phyloP scores from a whole-genome alignment of 106 monocot genomes.

The Acanthochlamys bracteata region DNA sequence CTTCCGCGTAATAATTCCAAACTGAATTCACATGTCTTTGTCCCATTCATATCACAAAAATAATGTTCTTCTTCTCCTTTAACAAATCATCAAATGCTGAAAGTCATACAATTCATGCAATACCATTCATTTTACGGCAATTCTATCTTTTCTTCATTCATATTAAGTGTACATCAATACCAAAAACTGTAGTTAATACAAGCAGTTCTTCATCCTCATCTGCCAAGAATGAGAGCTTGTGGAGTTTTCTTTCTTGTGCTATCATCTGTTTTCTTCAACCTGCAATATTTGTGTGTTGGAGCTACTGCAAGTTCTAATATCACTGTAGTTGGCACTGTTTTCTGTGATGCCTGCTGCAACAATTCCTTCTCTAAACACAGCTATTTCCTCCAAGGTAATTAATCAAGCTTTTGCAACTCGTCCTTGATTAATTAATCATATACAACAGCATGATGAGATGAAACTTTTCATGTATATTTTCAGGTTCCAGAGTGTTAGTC shows the following conservation, averaged over 20 bases:
- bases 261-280: neutral
- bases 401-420: no score
- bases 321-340: conserved; percentile 76
- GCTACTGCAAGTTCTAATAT: conserved; percentile 27
- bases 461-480: neutral
- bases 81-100: no score
- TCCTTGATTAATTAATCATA: no score
- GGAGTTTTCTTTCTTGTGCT: neutral
- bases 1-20: no score
- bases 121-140: no score
- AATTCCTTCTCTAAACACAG: conserved; percentile 82
- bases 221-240: neutral
- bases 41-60: no score
- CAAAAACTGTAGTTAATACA: no score
- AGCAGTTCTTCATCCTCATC: neutral
- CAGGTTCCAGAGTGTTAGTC: conserved; percentile 68
- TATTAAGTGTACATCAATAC: no score
- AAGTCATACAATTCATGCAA: no score
- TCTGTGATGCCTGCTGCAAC: conserved; percentile 84
- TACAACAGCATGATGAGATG: neutral
- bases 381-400: conserved; percentile 82
- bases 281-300: neutral
- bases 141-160: no score
- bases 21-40: no score
- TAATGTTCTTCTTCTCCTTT: no score